A percentile compares a stretch with the other conserved stretches of the same genome.
Conservation (phyloP, 352 stramenopile species). For the Pythium aphanidermatum region DNA sequence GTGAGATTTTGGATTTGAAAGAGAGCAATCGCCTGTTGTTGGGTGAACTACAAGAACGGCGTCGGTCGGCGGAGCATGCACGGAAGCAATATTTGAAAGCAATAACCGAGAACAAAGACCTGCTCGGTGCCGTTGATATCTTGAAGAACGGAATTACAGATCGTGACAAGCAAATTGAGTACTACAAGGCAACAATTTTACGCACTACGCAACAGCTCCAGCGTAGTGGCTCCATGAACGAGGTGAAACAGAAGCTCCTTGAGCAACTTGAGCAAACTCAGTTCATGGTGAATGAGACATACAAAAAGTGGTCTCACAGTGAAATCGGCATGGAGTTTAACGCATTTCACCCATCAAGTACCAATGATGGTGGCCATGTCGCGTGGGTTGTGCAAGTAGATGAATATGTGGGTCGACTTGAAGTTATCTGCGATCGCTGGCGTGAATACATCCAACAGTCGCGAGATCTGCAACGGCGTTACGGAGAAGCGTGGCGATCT, state of each 20-base stretch:
- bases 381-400: constrained; percentile 38
- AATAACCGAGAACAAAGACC: constrained; percentile 59
- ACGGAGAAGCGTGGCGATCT: constrained; percentile 37
- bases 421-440: constrained; percentile 50
- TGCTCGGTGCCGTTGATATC: constrained; percentile 53
- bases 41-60: constrained; percentile 51
- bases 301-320: constrained; percentile 66
- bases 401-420: constrained; percentile 48
- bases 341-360: constrained; percentile 5
- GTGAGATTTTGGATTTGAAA: constrained; percentile 40
- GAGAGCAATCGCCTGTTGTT: constrained; percentile 63
- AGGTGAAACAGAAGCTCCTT: constrained; percentile 68
- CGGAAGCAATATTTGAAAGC: constrained; percentile 53
- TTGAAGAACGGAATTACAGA: constrained; percentile 54
- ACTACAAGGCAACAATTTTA: constrained; percentile 41
- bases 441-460: constrained; percentile 46
- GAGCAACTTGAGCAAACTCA: constrained; percentile 73
- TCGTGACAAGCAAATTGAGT: constrained; percentile 65
- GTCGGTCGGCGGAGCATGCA: constrained; percentile 37
- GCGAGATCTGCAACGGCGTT: constrained; percentile 43
- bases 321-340: constrained; percentile 25
- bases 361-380: background rate
- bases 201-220: constrained; percentile 49
- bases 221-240: constrained; percentile 42
- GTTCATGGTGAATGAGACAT: constrained; percentile 69